Conservation (phyloP, 2,329 filamentous ascomycete genomes). For the Aureobasidium melanogenum region DNA sequence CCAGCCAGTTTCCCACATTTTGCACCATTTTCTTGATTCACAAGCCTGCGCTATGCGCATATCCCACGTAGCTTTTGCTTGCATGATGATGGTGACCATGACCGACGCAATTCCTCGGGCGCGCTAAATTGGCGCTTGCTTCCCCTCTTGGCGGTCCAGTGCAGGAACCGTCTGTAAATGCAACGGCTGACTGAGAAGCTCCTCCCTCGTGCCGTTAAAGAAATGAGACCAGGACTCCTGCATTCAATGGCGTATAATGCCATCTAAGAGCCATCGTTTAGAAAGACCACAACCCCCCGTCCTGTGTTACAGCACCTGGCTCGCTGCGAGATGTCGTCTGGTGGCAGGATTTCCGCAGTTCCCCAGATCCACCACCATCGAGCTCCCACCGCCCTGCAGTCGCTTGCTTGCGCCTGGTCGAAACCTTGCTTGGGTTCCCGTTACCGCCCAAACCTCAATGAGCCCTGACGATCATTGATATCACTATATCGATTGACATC, state of each 20-base stretch:
- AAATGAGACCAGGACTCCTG: slow-evolving; percentile 8
- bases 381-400: neutral
- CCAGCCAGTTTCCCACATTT: slow-evolving; percentile 4
- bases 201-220: neutral
- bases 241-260: neutral
- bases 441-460: neutral
- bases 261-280: neutral
- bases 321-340: neutral
- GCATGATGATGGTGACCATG: slow-evolving; percentile 6
- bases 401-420: neutral
- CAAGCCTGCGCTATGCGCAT: neutral
- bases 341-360: neutral
- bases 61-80: neutral
- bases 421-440: neutral
- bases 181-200: neutral
- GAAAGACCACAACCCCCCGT: neutral
- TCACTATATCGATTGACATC: slow-evolving; percentile 5
- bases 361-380: neutral
- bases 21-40: slow-evolving; percentile 1
- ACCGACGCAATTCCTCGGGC: slow-evolving; percentile 1
- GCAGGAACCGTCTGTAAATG: neutral
- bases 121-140: slow-evolving; percentile 4
- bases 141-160: neutral
- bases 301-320: neutral
- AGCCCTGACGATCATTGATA: slow-evolving; percentile 9